phyloP scores from a whole-genome alignment of 148 eudicot species.

The Polygonum maritimum region DNA sequence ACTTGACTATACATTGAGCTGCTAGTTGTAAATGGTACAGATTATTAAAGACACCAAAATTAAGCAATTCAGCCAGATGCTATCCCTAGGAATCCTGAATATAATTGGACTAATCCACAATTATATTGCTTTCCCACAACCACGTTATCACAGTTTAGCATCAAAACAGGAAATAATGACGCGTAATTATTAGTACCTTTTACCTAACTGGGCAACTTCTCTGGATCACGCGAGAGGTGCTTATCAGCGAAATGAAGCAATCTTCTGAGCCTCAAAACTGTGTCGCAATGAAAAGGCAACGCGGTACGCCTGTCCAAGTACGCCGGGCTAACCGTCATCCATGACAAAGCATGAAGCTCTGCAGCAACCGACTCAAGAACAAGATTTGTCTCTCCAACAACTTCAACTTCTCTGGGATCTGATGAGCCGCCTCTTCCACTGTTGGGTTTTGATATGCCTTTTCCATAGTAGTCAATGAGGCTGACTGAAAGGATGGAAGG shows the following conservation, averaged over 20 bases:
- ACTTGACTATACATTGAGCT: background rate
- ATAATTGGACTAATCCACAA: too few species aligned
- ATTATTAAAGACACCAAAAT: background rate
- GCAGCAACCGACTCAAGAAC: slow-evolving; percentile 68
- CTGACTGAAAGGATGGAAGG: slow-evolving; percentile 85
- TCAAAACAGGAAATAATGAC: background rate
- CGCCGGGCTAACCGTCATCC: slow-evolving; percentile 94
- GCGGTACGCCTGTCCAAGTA: slow-evolving; percentile 87
- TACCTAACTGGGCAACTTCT: background rate
- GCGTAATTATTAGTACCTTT: background rate
- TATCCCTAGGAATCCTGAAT: too few species aligned
- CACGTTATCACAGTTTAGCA: background rate
- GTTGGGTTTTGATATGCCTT: slow-evolving; percentile 32
- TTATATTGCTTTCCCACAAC: too few species aligned
- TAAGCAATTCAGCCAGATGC: background rate
- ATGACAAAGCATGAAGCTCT: slow-evolving; percentile 85
- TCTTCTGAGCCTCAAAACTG: slow-evolving; percentile 70
- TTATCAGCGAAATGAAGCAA: slow-evolving; percentile 88
- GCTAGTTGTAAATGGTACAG: background rate
- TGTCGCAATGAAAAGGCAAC: slow-evolving; percentile 86
- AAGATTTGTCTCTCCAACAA: slow-evolving; percentile 36
- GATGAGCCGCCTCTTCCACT: slow-evolving; percentile 29
- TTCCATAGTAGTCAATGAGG: slow-evolving; percentile 82
- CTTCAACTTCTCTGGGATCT: slow-evolving; percentile 51
- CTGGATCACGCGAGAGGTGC: background rate